These are phyloP conservation scores for Gnomoniopsis sp. DNA, from an alignment of 2,329 filamentous ascomycete species.

Conservation along the genomic window DNA sequence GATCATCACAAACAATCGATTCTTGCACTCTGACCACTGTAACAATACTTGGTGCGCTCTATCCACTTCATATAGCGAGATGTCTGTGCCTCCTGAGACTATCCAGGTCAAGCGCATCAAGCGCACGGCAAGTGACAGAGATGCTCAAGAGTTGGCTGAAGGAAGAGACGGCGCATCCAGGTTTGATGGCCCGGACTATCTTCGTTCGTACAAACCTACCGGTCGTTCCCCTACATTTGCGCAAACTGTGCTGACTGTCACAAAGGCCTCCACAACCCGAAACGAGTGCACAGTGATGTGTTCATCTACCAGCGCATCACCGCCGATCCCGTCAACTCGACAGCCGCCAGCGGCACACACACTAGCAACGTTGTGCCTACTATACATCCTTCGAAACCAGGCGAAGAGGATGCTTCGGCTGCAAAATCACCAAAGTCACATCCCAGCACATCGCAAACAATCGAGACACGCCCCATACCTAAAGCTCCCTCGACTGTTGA, in stretches of 20 bases:
- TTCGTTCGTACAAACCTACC: conserved; percentile 39
- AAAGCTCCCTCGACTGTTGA: conserved; percentile 25
- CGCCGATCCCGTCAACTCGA: conserved; percentile 26
- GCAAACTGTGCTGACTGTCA: conserved; percentile 3
- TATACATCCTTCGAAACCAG: conserved; percentile 46
- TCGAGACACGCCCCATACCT: conserved; percentile 1
- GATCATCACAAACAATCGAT: neutral
- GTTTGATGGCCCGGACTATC: conserved; percentile 45
- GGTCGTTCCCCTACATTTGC: conserved; percentile 7
- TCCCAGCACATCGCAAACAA: neutral
- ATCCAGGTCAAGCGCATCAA: conserved; percentile 51
- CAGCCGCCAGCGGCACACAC: conserved; percentile 26
- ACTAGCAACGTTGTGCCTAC: conserved; percentile 32
- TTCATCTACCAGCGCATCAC: conserved; percentile 56
- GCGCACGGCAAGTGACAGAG: conserved; percentile 54
- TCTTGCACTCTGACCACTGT: neutral
- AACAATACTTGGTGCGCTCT: neutral
- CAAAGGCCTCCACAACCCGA: conserved; percentile 48
- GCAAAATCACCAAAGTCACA: conserved; percentile 14
- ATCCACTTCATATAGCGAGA: conserved; percentile 23
- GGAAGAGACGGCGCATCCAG: conserved; percentile 20
- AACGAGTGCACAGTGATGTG: conserved; percentile 49
- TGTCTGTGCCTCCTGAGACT: conserved; percentile 56
- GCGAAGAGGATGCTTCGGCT: conserved; percentile 28
- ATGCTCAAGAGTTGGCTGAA: conserved; percentile 23